Percentiles rank a stretch among this genome's conserved stretches.
These are phyloP conservation scores for Vitis hybrid DNA, from an alignment of 177 flowering plant genomes.

Conservation along the genomic window DNA sequence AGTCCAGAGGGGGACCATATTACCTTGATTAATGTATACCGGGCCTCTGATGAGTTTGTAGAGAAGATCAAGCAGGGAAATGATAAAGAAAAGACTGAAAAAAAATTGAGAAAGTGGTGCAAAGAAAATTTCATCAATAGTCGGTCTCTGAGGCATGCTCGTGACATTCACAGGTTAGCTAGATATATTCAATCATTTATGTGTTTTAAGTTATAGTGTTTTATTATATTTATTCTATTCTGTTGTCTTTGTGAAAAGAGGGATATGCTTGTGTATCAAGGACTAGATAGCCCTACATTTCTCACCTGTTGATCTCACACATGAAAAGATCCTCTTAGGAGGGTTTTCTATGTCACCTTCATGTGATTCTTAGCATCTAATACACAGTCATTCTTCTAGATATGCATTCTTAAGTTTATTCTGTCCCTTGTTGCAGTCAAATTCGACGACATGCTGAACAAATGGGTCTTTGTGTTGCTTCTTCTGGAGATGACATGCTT, in stretches of 20 bases:
- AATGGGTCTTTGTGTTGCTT: constrained; percentile 71
- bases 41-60: constrained; percentile 67
- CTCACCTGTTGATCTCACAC: background rate
- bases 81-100: constrained; percentile 56
- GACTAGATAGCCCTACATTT: background rate
- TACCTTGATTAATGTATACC: constrained; percentile 75
- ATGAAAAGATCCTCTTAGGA: background rate
- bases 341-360: background rate
- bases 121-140: constrained; percentile 78
- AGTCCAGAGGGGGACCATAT: constrained; percentile 87
- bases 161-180: constrained; percentile 79
- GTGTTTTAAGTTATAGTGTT: background rate
- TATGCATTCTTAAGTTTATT: constrained; percentile 1
- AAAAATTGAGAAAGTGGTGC: constrained; percentile 80
- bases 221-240: background rate
- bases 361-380: background rate
- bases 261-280: too few relatives aligned
- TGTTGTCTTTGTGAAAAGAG: background rate
- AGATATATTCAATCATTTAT: background rate
- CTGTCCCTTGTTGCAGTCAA: constrained; percentile 57
- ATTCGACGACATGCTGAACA: constrained; percentile 67
- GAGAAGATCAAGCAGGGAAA: constrained; percentile 45
- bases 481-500: constrained; percentile 87
- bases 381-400: background rate
- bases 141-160: constrained; percentile 85